Evolutionary conservation across 2,329 filamentous ascomycete species (phyloP).

Genomic region (Boeremia exigua): DNA sequence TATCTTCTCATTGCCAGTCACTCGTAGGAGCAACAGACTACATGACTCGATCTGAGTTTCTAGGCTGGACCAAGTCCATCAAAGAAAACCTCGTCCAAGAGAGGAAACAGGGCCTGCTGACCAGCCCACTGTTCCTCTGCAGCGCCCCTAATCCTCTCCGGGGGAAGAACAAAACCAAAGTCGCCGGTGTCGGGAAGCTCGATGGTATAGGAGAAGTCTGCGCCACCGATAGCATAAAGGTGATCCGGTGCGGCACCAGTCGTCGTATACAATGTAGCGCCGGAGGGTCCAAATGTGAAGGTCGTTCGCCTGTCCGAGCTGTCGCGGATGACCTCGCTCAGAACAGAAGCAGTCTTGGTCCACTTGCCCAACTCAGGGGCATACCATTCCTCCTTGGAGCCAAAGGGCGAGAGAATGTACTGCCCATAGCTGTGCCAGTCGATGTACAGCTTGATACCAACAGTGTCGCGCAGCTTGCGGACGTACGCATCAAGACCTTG

Average conservation of each 20-base stretch:
- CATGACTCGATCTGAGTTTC: not conserved
- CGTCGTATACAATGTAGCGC: conserved; percentile 65
- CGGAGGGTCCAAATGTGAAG: conserved; percentile 56
- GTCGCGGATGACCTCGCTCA: conserved; percentile 59
- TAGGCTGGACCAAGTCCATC: conserved; percentile 31
- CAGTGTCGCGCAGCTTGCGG: conserved; percentile 49
- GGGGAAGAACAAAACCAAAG: conserved; percentile 58
- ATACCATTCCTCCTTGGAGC: conserved; percentile 60
- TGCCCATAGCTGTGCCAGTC: conserved; percentile 70
- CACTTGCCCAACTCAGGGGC: conserved; percentile 58
- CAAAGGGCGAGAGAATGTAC: conserved; percentile 63
- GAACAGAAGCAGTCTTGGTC: conserved; percentile 56
- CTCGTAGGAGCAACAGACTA: not conserved
- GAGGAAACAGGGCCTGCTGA: conserved; percentile 30
- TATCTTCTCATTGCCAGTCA: not conserved
- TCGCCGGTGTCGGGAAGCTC: conserved; percentile 57
- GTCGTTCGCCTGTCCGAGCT: conserved; percentile 42
- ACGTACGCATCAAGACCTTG: conserved; percentile 53
- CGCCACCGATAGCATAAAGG: conserved; percentile 47
- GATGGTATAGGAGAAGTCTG: conserved; percentile 54
- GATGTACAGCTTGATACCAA: conserved; percentile 65
- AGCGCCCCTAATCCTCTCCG: conserved; percentile 54
- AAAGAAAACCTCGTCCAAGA: conserved; percentile 39
- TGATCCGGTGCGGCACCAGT: conserved; percentile 54
- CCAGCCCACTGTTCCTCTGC: conserved; percentile 55